phyloP scores from a whole-genome alignment of 768 basidiomycete species.

The Auriscalpium microsporum region DNA sequence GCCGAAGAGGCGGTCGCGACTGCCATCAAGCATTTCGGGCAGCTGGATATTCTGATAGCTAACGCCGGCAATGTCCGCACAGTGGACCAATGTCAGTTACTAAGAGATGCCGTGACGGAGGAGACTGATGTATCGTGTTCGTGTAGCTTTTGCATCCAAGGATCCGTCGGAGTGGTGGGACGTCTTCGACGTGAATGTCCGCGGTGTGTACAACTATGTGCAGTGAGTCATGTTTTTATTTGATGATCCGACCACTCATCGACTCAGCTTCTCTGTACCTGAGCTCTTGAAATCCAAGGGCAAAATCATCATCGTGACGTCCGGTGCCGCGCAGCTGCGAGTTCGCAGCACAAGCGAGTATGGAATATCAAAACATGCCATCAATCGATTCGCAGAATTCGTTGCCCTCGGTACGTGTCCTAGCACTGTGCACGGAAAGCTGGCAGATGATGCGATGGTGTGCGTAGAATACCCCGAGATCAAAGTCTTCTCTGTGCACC shows the following conservation, averaged over 20 bases:
- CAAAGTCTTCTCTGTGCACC: constrained; percentile 2
- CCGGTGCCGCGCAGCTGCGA: constrained; percentile 1
- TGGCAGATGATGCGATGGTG: not conserved
- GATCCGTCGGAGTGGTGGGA: constrained; percentile 5
- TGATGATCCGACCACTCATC: not conserved
- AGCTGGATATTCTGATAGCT: constrained; percentile 22
- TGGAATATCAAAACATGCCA: not conserved
- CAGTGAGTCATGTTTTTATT: not conserved
- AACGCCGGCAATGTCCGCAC: constrained; percentile 17
- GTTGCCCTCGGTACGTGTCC: not conserved
- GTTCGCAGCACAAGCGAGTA: not conserved
- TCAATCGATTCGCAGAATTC: constrained; percentile 3
- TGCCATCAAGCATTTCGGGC: constrained; percentile 18
- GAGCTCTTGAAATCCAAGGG: not conserved
- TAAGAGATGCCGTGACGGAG: no score
- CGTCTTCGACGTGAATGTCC: constrained; percentile 1
- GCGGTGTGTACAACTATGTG: constrained; percentile 4
- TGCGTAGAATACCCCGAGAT: constrained; percentile 3
- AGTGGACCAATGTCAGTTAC: not conserved
- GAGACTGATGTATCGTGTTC: no score
- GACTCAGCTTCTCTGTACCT: not conserved
- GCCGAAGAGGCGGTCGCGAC: constrained; percentile 19
- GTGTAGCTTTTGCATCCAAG: not conserved
- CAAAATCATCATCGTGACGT: constrained; percentile 1
- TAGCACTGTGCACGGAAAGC: no score